Percentiles rank a stretch among this genome's conserved stretches.
Evolutionary conservation across 345 rosid genomes (phyloP).

Genomic region (Draba incana): DNA sequence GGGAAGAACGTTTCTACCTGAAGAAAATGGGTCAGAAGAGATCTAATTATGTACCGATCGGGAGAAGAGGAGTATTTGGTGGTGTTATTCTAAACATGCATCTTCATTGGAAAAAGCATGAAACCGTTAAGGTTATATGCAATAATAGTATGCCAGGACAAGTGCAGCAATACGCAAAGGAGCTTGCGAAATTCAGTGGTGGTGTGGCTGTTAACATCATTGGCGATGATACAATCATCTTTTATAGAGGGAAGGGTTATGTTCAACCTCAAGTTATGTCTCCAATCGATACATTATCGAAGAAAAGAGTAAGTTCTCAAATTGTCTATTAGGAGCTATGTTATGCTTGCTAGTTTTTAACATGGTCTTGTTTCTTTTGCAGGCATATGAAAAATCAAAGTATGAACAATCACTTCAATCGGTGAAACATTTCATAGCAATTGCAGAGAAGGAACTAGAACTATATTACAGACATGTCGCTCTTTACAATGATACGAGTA

Average conservation of each 20-base stretch:
- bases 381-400: conserved; percentile 76
- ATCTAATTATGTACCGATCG: conserved; percentile 78
- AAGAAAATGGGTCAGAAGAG: conserved; percentile 88
- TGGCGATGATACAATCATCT: conserved; percentile 71
- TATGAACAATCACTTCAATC: conserved; percentile 89
- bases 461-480: conserved; percentile 73
- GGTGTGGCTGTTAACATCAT: conserved; percentile 80
- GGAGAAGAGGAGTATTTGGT: conserved; percentile 88
- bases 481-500: conserved; percentile 66
- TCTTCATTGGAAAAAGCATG: conserved; percentile 85
- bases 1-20: conserved; percentile 80
- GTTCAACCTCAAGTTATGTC: conserved; percentile 92
- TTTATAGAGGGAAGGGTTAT: conserved; percentile 82
- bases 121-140: conserved; percentile 91
- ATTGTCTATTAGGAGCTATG: background rate
- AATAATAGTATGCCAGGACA: conserved; percentile 83
- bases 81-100: conserved; percentile 95
- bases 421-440: conserved; percentile 71
- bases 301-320: conserved; percentile 60
- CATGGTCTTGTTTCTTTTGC: conserved; percentile 30
- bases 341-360: background rate
- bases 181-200: conserved; percentile 85
- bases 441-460: conserved; percentile 81
- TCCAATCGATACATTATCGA: conserved; percentile 84
- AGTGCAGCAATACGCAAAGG: conserved; percentile 61